These are phyloP conservation scores for Chytriomyces sp. DNA, from an alignment of 192 early-diverging fungal genomes.

Conservation along the genomic window DNA sequence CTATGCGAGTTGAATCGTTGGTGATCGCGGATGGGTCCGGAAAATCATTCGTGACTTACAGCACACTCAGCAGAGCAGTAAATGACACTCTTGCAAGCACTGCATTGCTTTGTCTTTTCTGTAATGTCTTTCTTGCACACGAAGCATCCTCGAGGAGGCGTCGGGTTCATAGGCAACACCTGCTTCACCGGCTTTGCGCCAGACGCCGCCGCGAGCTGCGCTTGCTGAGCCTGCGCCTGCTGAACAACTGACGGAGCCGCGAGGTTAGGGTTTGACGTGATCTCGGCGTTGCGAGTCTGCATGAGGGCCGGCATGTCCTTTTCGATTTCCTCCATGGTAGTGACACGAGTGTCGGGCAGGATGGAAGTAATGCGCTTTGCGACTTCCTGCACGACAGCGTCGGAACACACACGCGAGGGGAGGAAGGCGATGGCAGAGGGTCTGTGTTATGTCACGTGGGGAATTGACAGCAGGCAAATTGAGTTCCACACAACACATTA, in stretches of 20 bases:
- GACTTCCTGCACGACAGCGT: constrained; percentile 15
- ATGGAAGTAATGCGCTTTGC: neutral
- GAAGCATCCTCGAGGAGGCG: constrained; percentile 50
- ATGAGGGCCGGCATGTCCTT: constrained; percentile 32
- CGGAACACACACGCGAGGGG: constrained; percentile 34
- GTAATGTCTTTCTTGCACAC: constrained; percentile 55
- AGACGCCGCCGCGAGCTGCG: neutral
- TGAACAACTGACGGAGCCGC: constrained; percentile 27
- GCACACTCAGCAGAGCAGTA: constrained; percentile 55
- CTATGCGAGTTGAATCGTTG: constrained; percentile 27
- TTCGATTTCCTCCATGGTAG: constrained; percentile 34
- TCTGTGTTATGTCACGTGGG: neutral
- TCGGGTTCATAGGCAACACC: constrained; percentile 24
- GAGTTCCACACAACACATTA: no score
- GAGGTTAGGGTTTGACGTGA: constrained; percentile 11
- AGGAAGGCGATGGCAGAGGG: constrained; percentile 40
- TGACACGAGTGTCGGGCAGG: constrained; percentile 29
- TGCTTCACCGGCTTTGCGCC: neutral
- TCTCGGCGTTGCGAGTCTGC: constrained; percentile 27
- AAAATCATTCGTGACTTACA: constrained; percentile 36
- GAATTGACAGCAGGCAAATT: constrained; percentile 44
- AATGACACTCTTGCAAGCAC: constrained; percentile 59
- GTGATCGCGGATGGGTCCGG: neutral
- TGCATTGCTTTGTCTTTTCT: constrained; percentile 56
- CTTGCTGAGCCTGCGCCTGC: neutral